phyloP scores from a whole-genome alignment of 345 rosid genomes.

The Atalantia buxifolia region DNA sequence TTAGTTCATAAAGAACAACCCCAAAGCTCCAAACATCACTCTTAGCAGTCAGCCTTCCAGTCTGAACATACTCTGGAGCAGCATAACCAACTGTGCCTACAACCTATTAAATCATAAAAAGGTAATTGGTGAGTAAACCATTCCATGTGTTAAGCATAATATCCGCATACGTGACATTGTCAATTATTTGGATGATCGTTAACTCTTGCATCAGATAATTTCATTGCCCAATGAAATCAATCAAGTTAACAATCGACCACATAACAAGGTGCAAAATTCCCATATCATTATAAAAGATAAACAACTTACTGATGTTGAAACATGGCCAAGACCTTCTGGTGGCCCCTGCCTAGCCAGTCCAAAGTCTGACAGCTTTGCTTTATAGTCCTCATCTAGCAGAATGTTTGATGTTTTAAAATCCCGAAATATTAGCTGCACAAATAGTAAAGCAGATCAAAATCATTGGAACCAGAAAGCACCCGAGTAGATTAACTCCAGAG shows the following conservation, averaged over 20 bases:
- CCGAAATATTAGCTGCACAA: slow-evolving; percentile 74
- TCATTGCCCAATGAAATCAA: neutral
- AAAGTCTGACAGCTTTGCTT: slow-evolving; percentile 93
- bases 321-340: slow-evolving; percentile 78
- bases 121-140: neutral
- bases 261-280: neutral
- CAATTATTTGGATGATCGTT: neutral
- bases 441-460: slow-evolving; percentile 11
- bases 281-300: neutral
- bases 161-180: neutral
- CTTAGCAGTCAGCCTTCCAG: slow-evolving; percentile 82
- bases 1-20: slow-evolving; percentile 86
- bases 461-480: neutral
- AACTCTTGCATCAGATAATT: neutral
- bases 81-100: slow-evolving; percentile 97
- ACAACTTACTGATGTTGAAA: slow-evolving; percentile 79
- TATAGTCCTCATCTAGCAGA: slow-evolving; percentile 77
- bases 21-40: slow-evolving; percentile 99
- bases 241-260: neutral
- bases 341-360: slow-evolving; percentile 98
- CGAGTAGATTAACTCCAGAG: neutral
- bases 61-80: slow-evolving; percentile 94
- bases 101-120: slow-evolving; percentile 44
- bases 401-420: slow-evolving; percentile 91
- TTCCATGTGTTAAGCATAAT: neutral